Percentiles rank a stretch among this genome's conserved stretches.
Conservation (phyloP, 2,329 filamentous ascomycete genomes). For the Aspergillus sp. region DNA sequence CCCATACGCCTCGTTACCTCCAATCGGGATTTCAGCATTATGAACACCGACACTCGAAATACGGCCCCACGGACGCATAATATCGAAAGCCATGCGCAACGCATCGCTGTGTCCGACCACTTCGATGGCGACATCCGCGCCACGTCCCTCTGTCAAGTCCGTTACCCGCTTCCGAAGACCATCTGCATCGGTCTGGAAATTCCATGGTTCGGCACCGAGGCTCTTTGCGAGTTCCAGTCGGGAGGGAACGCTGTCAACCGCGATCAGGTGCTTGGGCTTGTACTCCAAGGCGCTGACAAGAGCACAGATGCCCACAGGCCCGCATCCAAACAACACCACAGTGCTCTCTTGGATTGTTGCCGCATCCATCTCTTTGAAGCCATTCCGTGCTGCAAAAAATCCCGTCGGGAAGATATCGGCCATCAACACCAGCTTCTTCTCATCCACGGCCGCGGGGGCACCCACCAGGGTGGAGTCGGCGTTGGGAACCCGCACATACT, state of each 20-base stretch:
- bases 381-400: conserved; percentile 18
- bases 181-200: conserved; percentile 66
- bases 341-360: conserved; percentile 10
- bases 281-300: conserved; percentile 66
- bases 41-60: conserved; percentile 75
- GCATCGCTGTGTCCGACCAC: conserved; percentile 69
- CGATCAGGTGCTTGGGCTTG: conserved; percentile 70
- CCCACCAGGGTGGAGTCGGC: conserved; percentile 76
- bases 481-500: conserved; percentile 75
- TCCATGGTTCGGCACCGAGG: conserved; percentile 77
- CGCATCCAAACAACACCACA: conserved; percentile 17
- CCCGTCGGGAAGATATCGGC: conserved; percentile 70
- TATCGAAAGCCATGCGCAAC: conserved; percentile 66
- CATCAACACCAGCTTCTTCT: conserved; percentile 77
- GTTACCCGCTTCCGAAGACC: conserved; percentile 59
- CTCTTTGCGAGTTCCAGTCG: conserved; percentile 68
- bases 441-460: conserved; percentile 66
- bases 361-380: conserved; percentile 8
- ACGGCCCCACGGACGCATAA: conserved; percentile 69
- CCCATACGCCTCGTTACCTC: conserved; percentile 59
- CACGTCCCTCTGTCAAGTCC: conserved; percentile 72
- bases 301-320: conserved; percentile 17
- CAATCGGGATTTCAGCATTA: conserved; percentile 67
- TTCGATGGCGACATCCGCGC: conserved; percentile 80
- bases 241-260: conserved; percentile 72